Base-by-base conservation (phyloP, 2,329 filamentous ascomycete species). In the Cladosporium cucumerinum region DNA sequence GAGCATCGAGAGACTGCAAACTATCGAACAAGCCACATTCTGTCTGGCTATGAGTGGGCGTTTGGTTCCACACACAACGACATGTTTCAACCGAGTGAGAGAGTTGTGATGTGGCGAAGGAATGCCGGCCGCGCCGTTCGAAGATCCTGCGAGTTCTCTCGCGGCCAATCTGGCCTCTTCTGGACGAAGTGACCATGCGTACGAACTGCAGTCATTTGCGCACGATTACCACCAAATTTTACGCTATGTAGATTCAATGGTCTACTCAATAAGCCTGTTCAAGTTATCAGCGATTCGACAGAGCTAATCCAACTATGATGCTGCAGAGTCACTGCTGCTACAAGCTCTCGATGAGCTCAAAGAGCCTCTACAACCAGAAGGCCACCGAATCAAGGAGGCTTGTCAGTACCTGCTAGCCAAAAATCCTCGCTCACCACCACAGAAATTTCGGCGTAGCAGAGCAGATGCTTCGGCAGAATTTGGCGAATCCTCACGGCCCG, bases 1-100 rank as follows among this genome's bases (percentile, higher is more conserved):
- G 70, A 66, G 39, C n/a, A 49, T 30, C 23, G 58, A 61, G n/a
- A 39, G 58, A 18, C 16, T 61, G 12, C 43, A 51, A 3, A 7
- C 3, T 7, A 8, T 11, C 14, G 4, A 51, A 14, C 21, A 14
- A 26, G 46, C 23, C 21, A 26, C 8, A 18, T 39, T 39, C 36
- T 39, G 36, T n/a, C 18, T 39, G 4, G 36, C 36, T n/a, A 23
- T 26, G 25, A 26, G 21, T 26, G 46, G 6, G 14, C 25, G 21
- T 14, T 14, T 51, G 11, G 21, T 6, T 6, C 26, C 21, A 7
- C 46, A 51, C 10, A 51, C 26, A 21, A 26, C 25, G 23, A 7
- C 46, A 4, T 23, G 21, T 8, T 51, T 26, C 21, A 1, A 2
- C 21, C 14, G 14, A 18, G 25, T 26, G 2, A n/a, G 36, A n/a